A percentile compares a stretch with the other conserved stretches of the same genome.
Evolutionary conservation across 768 basidiomycete species (phyloP).

Genomic region (Auriscalpium microsporum): DNA sequence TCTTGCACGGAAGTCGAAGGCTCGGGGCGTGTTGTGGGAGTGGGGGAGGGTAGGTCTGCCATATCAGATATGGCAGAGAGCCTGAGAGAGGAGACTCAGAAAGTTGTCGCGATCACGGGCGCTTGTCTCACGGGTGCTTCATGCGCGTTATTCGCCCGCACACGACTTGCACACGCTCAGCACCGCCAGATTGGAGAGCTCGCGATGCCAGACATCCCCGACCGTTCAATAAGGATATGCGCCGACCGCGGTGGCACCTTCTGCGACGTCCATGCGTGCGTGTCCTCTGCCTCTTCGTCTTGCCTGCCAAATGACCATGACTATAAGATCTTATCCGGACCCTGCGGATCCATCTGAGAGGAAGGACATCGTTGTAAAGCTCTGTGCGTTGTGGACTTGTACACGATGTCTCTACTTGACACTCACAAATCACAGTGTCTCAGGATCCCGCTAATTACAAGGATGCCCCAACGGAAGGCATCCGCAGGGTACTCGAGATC

Average conservation of each 20-base stretch:
- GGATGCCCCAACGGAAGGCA: conserved; percentile 93
- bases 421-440: conserved; percentile 48
- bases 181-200: no score
- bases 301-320: not conserved
- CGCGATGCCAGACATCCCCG: conserved; percentile 34
- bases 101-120: no score
- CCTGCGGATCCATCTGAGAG: conserved; percentile 49
- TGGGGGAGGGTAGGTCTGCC: no score
- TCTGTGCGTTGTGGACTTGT: conserved; percentile 40
- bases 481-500: conserved; percentile 75
- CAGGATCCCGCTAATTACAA: conserved; percentile 82
- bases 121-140: no score
- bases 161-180: no score
- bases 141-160: no score
- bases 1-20: no score
- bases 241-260: conserved; percentile 90
- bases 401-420: no score
- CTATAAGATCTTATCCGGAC: conserved; percentile 61
- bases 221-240: conserved; percentile 76
- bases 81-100: no score
- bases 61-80: no score
- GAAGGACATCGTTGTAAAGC: conserved; percentile 84
- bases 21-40: no score
- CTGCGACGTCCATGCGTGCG: conserved; percentile 80
- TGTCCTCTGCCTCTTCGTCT: conserved; percentile 3